A percentile compares a stretch with the other conserved stretches of the same genome.
These are phyloP conservation scores for Suillus subluteus DNA, from an alignment of 768 basidiomycete species.

Conservation along the genomic window DNA sequence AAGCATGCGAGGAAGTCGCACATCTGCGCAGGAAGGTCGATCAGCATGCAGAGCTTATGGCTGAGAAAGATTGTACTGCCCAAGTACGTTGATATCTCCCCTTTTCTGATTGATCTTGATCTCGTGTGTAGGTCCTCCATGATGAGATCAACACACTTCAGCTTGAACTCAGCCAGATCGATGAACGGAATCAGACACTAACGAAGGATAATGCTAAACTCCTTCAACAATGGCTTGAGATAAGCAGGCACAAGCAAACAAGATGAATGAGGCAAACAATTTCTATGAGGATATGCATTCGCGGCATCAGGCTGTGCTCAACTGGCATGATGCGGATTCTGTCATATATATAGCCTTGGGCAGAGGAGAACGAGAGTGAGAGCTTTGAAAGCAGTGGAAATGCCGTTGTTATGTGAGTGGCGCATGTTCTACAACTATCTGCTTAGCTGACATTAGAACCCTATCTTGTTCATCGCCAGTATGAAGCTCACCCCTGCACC, in stretches of 20 bases:
- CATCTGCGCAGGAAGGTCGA: slow-evolving; percentile 75
- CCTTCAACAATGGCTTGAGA: slow-evolving; percentile 96
- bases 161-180: slow-evolving; percentile 88
- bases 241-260: slow-evolving; percentile 90
- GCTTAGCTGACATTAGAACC: no score
- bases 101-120: slow-evolving; percentile 8
- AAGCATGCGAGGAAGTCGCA: slow-evolving; percentile 74
- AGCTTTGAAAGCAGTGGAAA: no score
- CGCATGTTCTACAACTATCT: no score
- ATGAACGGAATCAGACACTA: slow-evolving; percentile 84
- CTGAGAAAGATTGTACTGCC: slow-evolving; percentile 85
- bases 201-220: slow-evolving; percentile 93
- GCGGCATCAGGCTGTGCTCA: slow-evolving; percentile 62
- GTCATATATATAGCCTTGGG: no score
- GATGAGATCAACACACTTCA: slow-evolving; percentile 94
- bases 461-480: no score
- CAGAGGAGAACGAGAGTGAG: no score
- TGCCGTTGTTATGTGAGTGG: no score
- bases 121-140: slow-evolving; percentile 71
- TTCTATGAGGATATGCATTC: slow-evolving; percentile 89
- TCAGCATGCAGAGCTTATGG: slow-evolving; percentile 83
- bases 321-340: slow-evolving; percentile 63
- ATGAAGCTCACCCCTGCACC: no score
- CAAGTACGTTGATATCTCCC: slow-evolving; percentile 55
- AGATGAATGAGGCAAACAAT: slow-evolving; percentile 92